phyloP scores from a whole-genome alignment of 345 rosid genomes.

The Pistacia vera region DNA sequence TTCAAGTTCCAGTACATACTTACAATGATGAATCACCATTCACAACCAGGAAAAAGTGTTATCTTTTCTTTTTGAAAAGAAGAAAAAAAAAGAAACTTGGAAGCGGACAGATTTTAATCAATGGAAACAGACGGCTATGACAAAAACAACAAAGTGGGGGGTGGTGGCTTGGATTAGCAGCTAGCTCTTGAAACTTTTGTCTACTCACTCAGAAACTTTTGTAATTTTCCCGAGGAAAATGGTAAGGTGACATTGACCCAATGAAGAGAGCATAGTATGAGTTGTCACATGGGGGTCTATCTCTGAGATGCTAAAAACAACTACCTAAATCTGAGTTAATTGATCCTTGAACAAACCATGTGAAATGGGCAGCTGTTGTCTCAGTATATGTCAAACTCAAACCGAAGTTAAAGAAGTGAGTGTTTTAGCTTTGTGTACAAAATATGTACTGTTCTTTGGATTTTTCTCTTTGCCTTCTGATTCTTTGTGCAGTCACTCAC shows the following conservation, averaged over 20 bases:
- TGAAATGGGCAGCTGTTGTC: constrained; percentile 29
- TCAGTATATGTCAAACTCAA: no score
- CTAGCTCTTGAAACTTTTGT: constrained; percentile 1
- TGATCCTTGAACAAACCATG: constrained; percentile 8
- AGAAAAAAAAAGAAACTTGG: neutral
- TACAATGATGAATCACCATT: neutral
- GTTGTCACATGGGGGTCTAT: neutral
- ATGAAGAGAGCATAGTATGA: neutral
- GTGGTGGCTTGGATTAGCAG: neutral
- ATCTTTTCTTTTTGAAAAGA: neutral
- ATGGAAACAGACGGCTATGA: neutral
- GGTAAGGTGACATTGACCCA: neutral
- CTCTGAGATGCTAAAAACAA: neutral
- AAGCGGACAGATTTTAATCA: no score
- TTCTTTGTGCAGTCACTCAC: no score
- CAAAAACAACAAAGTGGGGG: no score
- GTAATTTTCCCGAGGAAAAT: neutral
- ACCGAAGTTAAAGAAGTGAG: neutral
- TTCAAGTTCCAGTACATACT: no score
- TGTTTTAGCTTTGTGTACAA: neutral
- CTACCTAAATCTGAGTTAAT: neutral
- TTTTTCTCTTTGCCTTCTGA: no score
- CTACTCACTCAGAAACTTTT: neutral
- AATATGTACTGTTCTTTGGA: neutral
- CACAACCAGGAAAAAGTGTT: neutral